These are phyloP conservation scores for Solanum bukasovii DNA, from an alignment of 257 asterid genomes.

Conservation along the genomic window DNA sequence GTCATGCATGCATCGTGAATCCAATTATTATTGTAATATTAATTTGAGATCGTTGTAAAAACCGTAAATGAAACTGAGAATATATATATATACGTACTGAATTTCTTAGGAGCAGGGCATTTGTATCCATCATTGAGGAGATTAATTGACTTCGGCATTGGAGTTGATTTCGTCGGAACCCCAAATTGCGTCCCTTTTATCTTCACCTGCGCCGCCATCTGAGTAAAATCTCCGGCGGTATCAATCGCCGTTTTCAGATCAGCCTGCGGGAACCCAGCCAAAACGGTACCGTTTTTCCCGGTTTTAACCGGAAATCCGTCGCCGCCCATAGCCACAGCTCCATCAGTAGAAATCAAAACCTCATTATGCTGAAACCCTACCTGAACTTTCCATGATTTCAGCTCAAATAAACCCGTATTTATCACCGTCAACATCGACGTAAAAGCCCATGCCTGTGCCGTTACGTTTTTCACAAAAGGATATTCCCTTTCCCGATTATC, in stretches of 20 bases:
- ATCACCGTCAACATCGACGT: conserved; percentile 30
- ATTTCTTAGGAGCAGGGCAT: conserved; percentile 52
- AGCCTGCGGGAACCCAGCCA: conserved; percentile 59
- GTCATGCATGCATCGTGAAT: background rate
- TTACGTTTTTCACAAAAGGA: conserved; percentile 58
- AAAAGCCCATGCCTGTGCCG: conserved; percentile 89
- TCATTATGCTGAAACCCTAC: conserved; percentile 61
- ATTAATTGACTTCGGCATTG: conserved; percentile 71
- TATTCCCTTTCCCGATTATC: conserved; percentile 58
- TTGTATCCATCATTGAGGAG: conserved; percentile 61
- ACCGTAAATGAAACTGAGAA: background rate
- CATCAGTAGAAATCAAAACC: conserved; percentile 68
- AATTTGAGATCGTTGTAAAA: background rate
- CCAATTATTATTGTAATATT: background rate
- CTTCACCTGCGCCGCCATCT: conserved; percentile 50
- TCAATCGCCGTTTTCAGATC: conserved; percentile 89
- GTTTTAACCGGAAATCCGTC: conserved; percentile 47
- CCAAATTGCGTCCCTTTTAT: conserved; percentile 78
- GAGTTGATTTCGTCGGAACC: conserved; percentile 24
- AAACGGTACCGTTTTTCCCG: conserved; percentile 60
- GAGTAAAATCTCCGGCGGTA: conserved; percentile 61
- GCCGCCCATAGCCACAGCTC: conserved; percentile 54
- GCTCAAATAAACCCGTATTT: conserved; percentile 54
- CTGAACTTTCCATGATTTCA: conserved; percentile 57
- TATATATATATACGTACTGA: conserved; percentile 9